Conservation (phyloP, 225 moss, liverwort and hornwort genomes). For the Thuidium tamariscinum region DNA sequence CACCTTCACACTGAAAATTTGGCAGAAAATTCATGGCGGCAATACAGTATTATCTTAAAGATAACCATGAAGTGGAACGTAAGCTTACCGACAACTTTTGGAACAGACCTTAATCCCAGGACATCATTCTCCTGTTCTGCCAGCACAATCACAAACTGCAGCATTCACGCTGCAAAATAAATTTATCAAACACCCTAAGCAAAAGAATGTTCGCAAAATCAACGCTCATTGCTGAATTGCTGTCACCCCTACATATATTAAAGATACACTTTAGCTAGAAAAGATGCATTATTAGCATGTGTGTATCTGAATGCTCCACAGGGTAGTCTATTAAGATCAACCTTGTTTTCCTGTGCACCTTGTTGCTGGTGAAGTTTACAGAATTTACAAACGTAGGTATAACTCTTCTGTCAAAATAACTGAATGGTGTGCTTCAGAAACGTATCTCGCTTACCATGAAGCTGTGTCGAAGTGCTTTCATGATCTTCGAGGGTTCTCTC, state of each 20-base stretch:
- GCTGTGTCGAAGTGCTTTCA: conserved; percentile 89
- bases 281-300: neutral
- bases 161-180: conserved; percentile 57
- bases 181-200: conserved; percentile 37
- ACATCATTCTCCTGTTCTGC: conserved; percentile 56
- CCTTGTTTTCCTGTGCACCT: neutral
- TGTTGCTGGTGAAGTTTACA: neutral
- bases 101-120: conserved; percentile 21
- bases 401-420: neutral
- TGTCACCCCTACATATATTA: neutral
- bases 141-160: conserved; percentile 96
- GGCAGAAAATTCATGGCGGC: neutral
- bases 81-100: conserved; percentile 72
- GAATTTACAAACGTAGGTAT: neutral
- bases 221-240: neutral
- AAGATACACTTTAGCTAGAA: neutral
- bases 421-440: neutral
- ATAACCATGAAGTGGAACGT: neutral
- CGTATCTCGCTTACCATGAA: conserved; percentile 59
- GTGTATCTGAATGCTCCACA: neutral
- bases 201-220: neutral
- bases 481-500: conserved; percentile 81
- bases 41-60: neutral
- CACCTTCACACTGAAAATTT: neutral
- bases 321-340: neutral